Evolutionary conservation across 2,329 filamentous ascomycete genomes (phyloP), one percentile per base, ranked within the genome.

Genomic region (Neurospora sp.): DNA sequence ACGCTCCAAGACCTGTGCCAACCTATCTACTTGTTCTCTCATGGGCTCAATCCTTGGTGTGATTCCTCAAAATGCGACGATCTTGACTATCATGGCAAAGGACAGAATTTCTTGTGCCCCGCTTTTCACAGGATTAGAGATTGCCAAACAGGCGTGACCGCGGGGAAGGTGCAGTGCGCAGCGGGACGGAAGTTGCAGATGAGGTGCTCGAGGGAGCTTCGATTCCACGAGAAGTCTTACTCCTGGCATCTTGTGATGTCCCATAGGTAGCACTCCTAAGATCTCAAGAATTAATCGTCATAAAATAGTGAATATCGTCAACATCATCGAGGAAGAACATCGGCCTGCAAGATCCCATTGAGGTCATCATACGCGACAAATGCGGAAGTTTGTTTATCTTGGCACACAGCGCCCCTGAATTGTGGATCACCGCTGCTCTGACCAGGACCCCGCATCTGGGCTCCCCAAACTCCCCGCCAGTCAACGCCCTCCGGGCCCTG

Each of bases 341-440:
- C 8, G 52, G 3, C 52, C 3, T 36, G 23, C 28, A 62, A 33
- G 13, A 62, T 62, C 15, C 13, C 52, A 17, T 28, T 10, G 15
- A 8, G 46, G 13, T 33, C 15, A n/a, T 52, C 15, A 36, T 52
- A 10, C 28, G 28, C 28, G 28, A 36, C 52, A n/a, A 36, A 62
- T 62, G 15, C 52, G 52, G 52, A 33, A 62, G 52, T 62, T 62
- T 62, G 52, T 62, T 62, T 62, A 3, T 52, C 52, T 36, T 62
- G 52, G 52, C 52, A 62, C 7, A 62, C 3, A 62, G 13, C 3
- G 28, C 52, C 52, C 52, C 52, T 62, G 52, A 36, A 33, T 62
- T 62, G 52, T 62, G 52, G 46, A 33, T 28, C 52, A 62, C 28
- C 28, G 28, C 5, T 33, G 28, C 28, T 33, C 28, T 33, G 28